phyloP scores from a whole-genome alignment of 192 early-diverging fungal genomes.

The Pilaira anomala region DNA sequence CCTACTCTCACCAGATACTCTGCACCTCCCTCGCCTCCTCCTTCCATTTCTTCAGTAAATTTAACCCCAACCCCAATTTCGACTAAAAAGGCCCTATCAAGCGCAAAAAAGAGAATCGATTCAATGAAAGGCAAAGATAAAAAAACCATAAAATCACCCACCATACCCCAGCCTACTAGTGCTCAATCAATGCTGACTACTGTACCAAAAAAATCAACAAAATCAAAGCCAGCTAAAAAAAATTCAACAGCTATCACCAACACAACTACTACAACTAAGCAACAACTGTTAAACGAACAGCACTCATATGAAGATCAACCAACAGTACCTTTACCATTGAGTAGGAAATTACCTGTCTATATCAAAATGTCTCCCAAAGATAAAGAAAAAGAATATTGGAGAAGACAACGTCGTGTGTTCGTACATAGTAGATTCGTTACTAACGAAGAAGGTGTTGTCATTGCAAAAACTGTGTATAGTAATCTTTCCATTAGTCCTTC shows the following conservation, averaged over 20 bases:
- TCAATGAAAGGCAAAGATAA: no score
- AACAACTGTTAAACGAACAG: no score
- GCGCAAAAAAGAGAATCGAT: no score
- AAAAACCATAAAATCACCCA: no score
- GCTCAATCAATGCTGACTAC: not conserved
- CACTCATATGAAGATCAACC: no score
- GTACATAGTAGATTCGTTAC: conserved; percentile 21
- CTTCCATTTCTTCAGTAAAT: no score
- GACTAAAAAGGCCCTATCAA: no score
- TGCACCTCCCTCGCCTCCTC: no score
- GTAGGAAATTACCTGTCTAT: not conserved
- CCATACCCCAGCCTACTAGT: no score
- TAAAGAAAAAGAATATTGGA: conserved; percentile 22
- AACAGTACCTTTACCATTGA: conserved; percentile 5
- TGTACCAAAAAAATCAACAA: not conserved
- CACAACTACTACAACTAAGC: no score
- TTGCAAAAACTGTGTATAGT: conserved; percentile 16
- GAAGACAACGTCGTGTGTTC: conserved; percentile 23
- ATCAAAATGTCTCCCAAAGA: conserved; percentile 5
- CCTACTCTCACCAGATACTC: no score
- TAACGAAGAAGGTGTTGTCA: conserved; percentile 8
- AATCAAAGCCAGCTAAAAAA: conserved; percentile 6
- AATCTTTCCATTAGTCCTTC: not conserved
- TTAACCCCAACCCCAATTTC: no score
- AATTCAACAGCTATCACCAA: not conserved